phyloP scores from a whole-genome alignment of 768 basidiomycete genomes.

The Harrya chromipes region DNA sequence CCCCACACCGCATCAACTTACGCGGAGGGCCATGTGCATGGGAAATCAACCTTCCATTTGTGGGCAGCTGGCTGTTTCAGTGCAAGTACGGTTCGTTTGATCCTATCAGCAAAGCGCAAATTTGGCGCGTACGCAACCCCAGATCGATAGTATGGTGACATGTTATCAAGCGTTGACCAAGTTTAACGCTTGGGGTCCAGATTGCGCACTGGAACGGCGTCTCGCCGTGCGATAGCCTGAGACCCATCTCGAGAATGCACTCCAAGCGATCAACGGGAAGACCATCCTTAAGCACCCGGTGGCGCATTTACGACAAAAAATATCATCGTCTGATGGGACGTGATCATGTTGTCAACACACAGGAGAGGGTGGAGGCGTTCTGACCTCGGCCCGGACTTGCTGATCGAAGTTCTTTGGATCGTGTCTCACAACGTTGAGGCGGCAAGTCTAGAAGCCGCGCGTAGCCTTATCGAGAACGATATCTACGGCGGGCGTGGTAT shows the following conservation, averaged over 20 bases:
- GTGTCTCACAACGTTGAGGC: conserved; percentile 52
- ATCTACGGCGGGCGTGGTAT: conserved; percentile 21
- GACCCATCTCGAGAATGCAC: conserved; percentile 46
- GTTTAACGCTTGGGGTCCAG: conserved; percentile 66
- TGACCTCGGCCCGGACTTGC: conserved; percentile 52
- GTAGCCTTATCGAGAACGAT: conserved; percentile 23
- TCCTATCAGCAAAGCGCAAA: too few species aligned
- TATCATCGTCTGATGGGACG: conserved; percentile 9
- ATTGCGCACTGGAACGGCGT: conserved; percentile 53
- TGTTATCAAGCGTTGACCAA: conserved; percentile 12
- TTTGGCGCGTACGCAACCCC: too few species aligned
- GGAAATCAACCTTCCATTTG: conserved; percentile 13
- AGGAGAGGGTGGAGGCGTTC: conserved; percentile 57
- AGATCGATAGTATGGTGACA: conserved; percentile 14
- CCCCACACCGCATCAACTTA: conserved; percentile 2
- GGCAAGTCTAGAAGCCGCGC: conserved; percentile 45
- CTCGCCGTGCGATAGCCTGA: conserved; percentile 51
- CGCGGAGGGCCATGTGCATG: background rate
- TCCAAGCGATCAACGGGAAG: conserved; percentile 36
- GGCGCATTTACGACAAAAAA: background rate
- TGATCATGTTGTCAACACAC: background rate
- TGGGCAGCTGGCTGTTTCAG: too few species aligned
- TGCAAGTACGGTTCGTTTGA: too few species aligned
- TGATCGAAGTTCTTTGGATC: conserved; percentile 60
- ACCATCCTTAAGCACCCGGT: conserved; percentile 44